Evolutionary conservation across 2,329 filamentous ascomycete genomes (phyloP), one percentile per base, ranked within the genome.

Genomic region (Zymoseptoria passerinii): DNA sequence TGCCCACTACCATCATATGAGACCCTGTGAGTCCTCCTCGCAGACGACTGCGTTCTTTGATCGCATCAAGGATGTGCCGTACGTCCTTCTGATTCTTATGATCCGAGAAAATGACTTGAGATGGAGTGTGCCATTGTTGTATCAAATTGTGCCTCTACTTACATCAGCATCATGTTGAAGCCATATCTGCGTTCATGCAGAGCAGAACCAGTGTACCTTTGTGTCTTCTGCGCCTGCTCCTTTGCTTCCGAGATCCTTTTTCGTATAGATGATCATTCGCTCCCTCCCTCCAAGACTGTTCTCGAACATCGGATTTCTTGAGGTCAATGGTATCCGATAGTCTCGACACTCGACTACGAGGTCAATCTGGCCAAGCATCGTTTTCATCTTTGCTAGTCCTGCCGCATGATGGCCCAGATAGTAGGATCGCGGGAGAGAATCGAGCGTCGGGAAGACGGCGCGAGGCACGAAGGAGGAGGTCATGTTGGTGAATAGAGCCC

Each of bases 331-430:
- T 0, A 96, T 86, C 52, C 94, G 87, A 71, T 91, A 91, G 77
- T 99, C 94, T 70, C 94, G 89, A 73, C 92, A 96, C 77, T 99
- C 94, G 70, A 99, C 83, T 56, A 99, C 84, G 50, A 97, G 84
- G 69, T 92, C 88, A 67, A 96, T 89, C 62, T 84, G 85, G 28
- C 86, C 84, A 53, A 99, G 82, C 71, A 89, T 81, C 48, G 83
- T 83, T 71, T 89, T 89, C 87, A 97, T 96, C 71, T 89, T 87
- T 52, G 82, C 79, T 29, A 96, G 80, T 16, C 89, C 94, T 8
- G 88, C 82, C 61, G 84, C 83, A 79, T 99, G 94, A 76, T 99
- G 94, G 62, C 94, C 94, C 52, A 97, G 82, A 77, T 90, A 99
- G 77, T 97, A 99, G 59, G 92, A 94, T 64, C 90, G 86, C 48